phyloP scores from a whole-genome alignment of 768 basidiomycete species.

The Lactifluus hygrophoroides region DNA sequence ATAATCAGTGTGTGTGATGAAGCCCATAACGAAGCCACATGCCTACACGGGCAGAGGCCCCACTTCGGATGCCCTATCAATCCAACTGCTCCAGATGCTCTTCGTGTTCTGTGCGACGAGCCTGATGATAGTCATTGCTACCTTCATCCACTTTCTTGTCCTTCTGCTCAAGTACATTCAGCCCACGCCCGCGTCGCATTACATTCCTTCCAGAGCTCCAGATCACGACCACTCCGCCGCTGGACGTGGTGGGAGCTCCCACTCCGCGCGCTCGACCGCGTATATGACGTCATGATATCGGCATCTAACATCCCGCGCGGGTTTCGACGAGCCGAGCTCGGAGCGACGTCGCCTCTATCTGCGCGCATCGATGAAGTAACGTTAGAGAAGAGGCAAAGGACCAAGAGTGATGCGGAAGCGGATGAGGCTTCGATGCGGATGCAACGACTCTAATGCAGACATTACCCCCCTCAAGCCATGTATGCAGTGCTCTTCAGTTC shows the following conservation, averaged over 20 bases:
- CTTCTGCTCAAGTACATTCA: background rate
- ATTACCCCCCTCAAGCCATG: too few species aligned
- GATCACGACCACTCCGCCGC: background rate
- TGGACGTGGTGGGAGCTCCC: constrained; percentile 12
- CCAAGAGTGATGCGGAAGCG: too few species aligned
- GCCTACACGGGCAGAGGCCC: too few species aligned
- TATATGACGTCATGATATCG: constrained; percentile 5
- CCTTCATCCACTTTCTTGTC: background rate
- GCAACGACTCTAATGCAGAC: too few species aligned
- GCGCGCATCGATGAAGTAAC: background rate
- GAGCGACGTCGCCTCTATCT: constrained; percentile 1
- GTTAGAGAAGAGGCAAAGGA: too few species aligned
- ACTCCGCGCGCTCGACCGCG: background rate
- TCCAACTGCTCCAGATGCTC: background rate
- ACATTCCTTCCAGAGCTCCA: background rate
- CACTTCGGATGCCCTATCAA: too few species aligned
- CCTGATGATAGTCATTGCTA: background rate
- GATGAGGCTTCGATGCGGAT: too few species aligned
- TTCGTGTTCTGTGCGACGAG: constrained; percentile 8
- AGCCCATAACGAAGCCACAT: too few species aligned
- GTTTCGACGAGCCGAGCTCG: background rate
- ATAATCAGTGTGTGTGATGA: too few species aligned
- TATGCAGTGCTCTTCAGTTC: too few species aligned
- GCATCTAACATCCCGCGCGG: constrained; percentile 1
- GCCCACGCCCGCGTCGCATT: background rate